Conservation (phyloP, 108 stramenopile species). For the Nitzschia sp. region DNA sequence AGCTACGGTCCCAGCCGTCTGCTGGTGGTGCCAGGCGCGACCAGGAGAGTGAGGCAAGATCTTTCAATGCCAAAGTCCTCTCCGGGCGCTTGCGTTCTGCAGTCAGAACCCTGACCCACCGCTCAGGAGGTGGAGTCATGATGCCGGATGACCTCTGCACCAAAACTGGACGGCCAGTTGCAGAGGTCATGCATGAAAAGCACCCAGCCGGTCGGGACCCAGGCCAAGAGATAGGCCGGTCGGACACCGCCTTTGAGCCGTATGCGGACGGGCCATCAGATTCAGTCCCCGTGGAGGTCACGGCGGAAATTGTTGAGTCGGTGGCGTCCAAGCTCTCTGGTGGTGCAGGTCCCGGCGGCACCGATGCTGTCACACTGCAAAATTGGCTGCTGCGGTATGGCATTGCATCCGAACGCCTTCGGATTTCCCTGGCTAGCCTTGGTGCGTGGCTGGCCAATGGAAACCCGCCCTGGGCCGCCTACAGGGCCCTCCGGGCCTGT, state of each 20-base stretch:
- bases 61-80: slow-evolving; percentile 33
- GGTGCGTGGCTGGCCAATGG: slow-evolving; percentile 29
- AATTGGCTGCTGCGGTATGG: slow-evolving; percentile 25
- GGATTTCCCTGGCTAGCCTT: not conserved
- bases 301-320: slow-evolving; percentile 16
- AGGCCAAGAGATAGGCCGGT: not conserved
- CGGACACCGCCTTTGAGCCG: not conserved
- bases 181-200: not conserved
- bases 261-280: slow-evolving; percentile 7
- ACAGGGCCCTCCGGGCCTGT: too few species aligned
- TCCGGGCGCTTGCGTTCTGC: slow-evolving; percentile 27
- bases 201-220: not conserved
- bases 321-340: slow-evolving; percentile 30
- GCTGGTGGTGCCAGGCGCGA: not conserved
- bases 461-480: slow-evolving; percentile 33
- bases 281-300: slow-evolving; percentile 22
- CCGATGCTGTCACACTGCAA: slow-evolving; percentile 8
- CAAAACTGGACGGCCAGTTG: not conserved
- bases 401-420: not conserved
- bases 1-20: not conserved
- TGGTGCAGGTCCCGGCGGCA: slow-evolving; percentile 20
- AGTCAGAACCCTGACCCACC: slow-evolving; percentile 18
- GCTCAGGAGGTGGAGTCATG: slow-evolving; percentile 4
- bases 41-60: slow-evolving; percentile 9
- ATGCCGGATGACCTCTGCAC: not conserved